These are phyloP conservation scores for Penicillium alfredii DNA, from an alignment of 495 filamentous ascomycete species.

Conservation along the genomic window DNA sequence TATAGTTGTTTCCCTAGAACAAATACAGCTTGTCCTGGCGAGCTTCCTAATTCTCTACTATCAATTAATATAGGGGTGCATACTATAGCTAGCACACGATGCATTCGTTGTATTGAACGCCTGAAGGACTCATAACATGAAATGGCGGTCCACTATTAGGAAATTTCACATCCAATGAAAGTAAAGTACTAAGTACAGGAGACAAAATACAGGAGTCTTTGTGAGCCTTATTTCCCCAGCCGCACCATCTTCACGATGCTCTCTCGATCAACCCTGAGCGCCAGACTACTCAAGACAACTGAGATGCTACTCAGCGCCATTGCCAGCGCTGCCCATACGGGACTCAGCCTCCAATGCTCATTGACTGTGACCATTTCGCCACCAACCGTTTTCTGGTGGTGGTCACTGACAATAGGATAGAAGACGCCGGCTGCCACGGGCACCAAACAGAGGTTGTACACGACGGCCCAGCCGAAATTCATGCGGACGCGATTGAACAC, in stretches of 20 bases:
- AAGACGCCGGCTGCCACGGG: constrained; percentile 79
- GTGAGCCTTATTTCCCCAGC: constrained; percentile 2
- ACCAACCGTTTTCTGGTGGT: constrained; percentile 34
- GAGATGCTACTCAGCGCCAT: constrained; percentile 85
- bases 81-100: no score
- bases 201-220: no score
- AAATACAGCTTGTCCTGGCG: no score
- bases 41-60: no score
- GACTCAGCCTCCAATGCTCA: constrained; percentile 54
- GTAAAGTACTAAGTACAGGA: no score
- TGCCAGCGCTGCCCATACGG: constrained; percentile 78
- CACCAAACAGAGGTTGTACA: constrained; percentile 76
- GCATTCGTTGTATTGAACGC: no score
- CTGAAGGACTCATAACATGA: no score
- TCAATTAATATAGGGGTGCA: no score
- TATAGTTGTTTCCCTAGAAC: no score
- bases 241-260: constrained; percentile 19
- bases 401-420: constrained; percentile 57
- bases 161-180: no score
- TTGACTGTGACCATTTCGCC: constrained; percentile 22
- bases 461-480: constrained; percentile 85
- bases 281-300: constrained; percentile 66
- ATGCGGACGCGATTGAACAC: constrained; percentile 77
- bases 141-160: no score
- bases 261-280: constrained; percentile 47